These are phyloP conservation scores for Leccinum pellstonianum DNA, from an alignment of 768 basidiomycete species.

Conservation along the genomic window DNA sequence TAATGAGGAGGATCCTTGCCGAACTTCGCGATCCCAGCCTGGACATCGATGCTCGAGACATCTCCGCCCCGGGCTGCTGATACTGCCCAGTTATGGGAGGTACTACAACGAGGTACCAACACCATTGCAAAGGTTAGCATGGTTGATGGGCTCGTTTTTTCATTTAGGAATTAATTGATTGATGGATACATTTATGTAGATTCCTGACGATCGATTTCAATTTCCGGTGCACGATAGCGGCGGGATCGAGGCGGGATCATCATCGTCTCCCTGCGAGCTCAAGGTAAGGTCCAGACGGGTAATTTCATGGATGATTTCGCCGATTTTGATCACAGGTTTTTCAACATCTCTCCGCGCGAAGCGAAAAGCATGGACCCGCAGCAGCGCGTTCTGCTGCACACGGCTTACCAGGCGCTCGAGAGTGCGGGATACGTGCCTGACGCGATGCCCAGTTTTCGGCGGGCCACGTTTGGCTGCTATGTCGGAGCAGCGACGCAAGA, in stretches of 20 bases:
- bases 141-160: neutral
- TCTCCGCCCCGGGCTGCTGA: conserved; percentile 47
- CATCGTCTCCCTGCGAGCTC: conserved; percentile 39
- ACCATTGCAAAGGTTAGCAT: conserved; percentile 53
- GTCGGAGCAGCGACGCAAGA: conserved; percentile 71
- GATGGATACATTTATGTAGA: conserved; percentile 38
- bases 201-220: conserved; percentile 59
- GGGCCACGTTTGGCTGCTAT: conserved; percentile 60
- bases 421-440: conserved; percentile 68
- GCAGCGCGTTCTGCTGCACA: conserved; percentile 64
- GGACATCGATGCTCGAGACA: no score
- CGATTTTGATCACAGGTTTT: conserved; percentile 69
- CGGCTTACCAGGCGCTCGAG: conserved; percentile 67
- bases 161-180: neutral
- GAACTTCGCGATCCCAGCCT: no score
- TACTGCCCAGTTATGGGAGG: conserved; percentile 51
- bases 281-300: conserved; percentile 54
- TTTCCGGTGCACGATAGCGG: conserved; percentile 36
- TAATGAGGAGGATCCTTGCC: no score
- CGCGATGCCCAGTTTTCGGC: conserved; percentile 48
- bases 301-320: conserved; percentile 62
- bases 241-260: conserved; percentile 15
- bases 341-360: conserved; percentile 72
- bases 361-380: conserved; percentile 78
- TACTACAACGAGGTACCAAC: conserved; percentile 55